These are phyloP conservation scores for Pterocarpus macrocarpus DNA, from an alignment of 306 rosid genomes.

Conservation along the genomic window DNA sequence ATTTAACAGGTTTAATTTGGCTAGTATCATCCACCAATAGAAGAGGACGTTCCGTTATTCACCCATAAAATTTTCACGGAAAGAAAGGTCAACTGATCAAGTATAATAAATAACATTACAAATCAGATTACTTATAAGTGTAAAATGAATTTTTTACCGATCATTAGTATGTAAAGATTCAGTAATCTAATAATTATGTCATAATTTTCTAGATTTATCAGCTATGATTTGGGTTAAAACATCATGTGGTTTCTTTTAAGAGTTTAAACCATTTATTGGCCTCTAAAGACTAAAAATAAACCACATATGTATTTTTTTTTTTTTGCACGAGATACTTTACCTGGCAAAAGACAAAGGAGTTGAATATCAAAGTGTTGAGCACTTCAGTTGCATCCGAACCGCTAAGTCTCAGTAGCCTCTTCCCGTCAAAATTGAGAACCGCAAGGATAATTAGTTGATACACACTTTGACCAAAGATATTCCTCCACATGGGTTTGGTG, in stretches of 20 bases:
- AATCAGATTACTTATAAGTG: too few relatives aligned
- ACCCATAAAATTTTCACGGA: background rate
- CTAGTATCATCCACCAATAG: background rate
- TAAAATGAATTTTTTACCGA: too few relatives aligned
- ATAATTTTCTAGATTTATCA: background rate
- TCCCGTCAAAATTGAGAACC: slow-evolving; percentile 77
- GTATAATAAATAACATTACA: too few relatives aligned
- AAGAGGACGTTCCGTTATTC: background rate
- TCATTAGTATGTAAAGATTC: background rate
- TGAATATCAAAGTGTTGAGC: slow-evolving; percentile 87
- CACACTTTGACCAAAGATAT: slow-evolving; percentile 86
- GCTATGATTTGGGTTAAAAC: background rate
- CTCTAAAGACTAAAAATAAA: background rate
- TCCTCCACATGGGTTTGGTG: slow-evolving; percentile 93
- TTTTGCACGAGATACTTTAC: slow-evolving; percentile 43
- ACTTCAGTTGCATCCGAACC: slow-evolving; percentile 73
- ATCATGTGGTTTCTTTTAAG: background rate
- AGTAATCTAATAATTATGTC: background rate
- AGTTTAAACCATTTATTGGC: background rate
- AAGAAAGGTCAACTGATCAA: too few relatives aligned
- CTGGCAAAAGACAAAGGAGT: slow-evolving; percentile 96
- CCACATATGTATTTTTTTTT: background rate
- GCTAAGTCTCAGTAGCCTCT: slow-evolving; percentile 66
- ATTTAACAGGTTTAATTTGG: background rate
- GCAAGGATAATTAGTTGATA: slow-evolving; percentile 80